Base-by-base conservation (phyloP, 768 basidiomycete genomes). In the Hypholoma fasciculare region DNA sequence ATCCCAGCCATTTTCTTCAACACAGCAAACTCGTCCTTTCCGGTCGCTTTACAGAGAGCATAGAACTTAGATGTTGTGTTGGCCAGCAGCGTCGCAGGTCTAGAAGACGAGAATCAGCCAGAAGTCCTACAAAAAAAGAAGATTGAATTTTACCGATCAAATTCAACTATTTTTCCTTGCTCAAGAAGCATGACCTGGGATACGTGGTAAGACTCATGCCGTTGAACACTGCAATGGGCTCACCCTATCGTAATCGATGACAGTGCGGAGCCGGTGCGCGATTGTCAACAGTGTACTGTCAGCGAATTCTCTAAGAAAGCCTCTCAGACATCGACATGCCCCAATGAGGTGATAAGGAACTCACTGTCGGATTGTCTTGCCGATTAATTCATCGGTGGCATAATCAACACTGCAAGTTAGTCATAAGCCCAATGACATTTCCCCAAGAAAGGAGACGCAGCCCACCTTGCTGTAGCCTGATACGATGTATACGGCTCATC, bases 211-310 rank as follows among this genome's bases (percentile, higher is more conserved):
- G 30, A 20, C 23, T 37, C 3, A 1, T 13, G 19, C 47, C 26
- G 34, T 49, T 42, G 38, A 3, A 19, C n/a, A 36, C 30, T 9
- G 30, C 9, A 52, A 50, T 47, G n/a, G 1, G 75, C 87, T 58
- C 73, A 88, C 89, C 62, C 87, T 81, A 69, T 94, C 88, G 63
- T 93, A 94, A 65, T 94, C 91, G 55, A 94, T 92, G 49, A 90
- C 87, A 2, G 89, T 90, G 4, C 87, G 80, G 55, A 91, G 75
- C 9, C 88, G 83, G 72, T 94, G 92, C 12, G 92, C 91, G 55
- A 94, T 92, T 0, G 90, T 93, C 34, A 93, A 72, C 56, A 92
- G 90, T 0, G 90, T 94, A 68, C 88, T 91, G 16, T 87, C 81
- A 4, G 88, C 84, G 61, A 93, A 94, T 74, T 89, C 86, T 12